Base-by-base conservation (phyloP, 177 flowering plant genomes). In the Vitis hybrid region DNA sequence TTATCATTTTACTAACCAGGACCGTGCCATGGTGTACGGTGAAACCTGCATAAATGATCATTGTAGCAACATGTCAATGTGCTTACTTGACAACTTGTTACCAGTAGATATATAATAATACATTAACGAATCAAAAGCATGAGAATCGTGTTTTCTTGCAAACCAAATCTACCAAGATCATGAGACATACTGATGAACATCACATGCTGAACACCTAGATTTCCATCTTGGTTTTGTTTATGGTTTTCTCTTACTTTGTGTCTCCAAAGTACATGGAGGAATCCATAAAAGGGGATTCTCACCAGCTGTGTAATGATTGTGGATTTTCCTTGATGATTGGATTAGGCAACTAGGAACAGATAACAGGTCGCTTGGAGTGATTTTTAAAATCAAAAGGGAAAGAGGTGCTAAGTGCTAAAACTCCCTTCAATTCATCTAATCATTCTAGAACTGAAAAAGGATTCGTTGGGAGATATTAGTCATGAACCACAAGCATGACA, bases 241-340 rank as follows among this genome's bases (percentile, higher is more conserved):
- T 18, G 7, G 46, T 40, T 40, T 40, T 40, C 46, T 4, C 46
- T 40, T 52, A 18, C 32, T 2, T 15, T 71, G 59, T 48, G 15
- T 63, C 16, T 32, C 40, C 49, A 71, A 65, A 52, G 50, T 49
- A 12, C 35, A 58, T n/a, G 19, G 70, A 58, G 21, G 52, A 51
- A 66, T 67, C 65, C 32, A 6, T 51, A 51, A 69, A 59, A 60
- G 63, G 21, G 56, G 70, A 70, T 70, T 59, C 73, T 66, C 9
- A 60, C 50, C 63, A 66, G 74, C 73, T 75, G 65, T 75, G 14
- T 46, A 16, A 15, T 73, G 54, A 27, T 60, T 32, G 16, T 32
- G 16, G 12, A 60, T 57, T 69, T 51, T 52, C 55, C 62, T 65
- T 27, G 55, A 61, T 59, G 11, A 65, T 75, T 70, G 6, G 40